phyloP scores from a whole-genome alignment of 257 asterid genomes.

The Solanum sitiens region DNA sequence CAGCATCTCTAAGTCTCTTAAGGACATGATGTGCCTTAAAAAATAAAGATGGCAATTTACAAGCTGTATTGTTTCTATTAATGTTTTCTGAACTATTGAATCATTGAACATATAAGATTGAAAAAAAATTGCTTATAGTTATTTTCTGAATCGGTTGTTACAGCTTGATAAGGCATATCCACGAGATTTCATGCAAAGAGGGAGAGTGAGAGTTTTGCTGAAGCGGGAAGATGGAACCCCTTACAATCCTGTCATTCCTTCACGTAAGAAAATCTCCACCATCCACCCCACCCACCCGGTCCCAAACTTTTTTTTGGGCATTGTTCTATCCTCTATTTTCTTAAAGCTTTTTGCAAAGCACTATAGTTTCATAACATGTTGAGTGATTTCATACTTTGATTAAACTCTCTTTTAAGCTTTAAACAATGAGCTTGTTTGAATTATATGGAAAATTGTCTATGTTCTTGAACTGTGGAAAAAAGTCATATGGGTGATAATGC shows the following conservation, averaged over 20 bases:
- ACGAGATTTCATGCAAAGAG: conserved; percentile 93
- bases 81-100: background rate
- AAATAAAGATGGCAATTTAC: background rate
- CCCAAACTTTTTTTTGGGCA: too few relatives aligned
- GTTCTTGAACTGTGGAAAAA: background rate
- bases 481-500: background rate
- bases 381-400: background rate
- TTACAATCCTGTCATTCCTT: conserved; percentile 61
- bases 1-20: background rate
- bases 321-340: background rate
- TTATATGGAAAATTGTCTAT: background rate
- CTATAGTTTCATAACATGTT: background rate
- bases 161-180: conserved; percentile 95
- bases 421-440: background rate
- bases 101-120: background rate
- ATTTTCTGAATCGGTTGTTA: background rate
- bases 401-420: background rate
- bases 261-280: conserved; percentile 36
- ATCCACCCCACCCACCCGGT: background rate
- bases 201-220: conserved; percentile 84
- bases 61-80: background rate
- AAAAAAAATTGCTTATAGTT: background rate
- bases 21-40: background rate
- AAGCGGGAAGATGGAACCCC: conserved; percentile 77
- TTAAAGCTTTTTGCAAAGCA: background rate